Evolutionary conservation across 305 asterid species (phyloP), one percentile per base, ranked within the genome.

Genomic region (Salvia sclarea): DNA sequence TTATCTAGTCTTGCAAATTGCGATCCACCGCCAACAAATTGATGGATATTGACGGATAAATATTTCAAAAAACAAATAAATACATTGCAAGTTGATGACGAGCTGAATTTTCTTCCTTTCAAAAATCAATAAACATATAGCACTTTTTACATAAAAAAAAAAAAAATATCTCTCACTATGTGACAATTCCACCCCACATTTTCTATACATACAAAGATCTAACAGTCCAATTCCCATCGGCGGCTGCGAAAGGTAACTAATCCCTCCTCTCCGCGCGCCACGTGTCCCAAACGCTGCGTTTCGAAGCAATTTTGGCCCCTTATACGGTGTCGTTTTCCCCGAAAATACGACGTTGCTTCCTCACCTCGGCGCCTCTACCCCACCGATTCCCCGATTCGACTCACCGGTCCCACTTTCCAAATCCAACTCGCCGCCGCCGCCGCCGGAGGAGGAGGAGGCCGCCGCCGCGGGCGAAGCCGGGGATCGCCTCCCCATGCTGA

Each of bases 401-500:
- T 75, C 82, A 47, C 48, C 25, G 49, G 52, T 16, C 59, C 80
- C 79, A 59, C 75, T 67, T 72, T 82, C 86, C 79, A 79, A 56
- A 70, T 82, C 86, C 74, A 76, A 48, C 72, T 76, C 84, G 30
- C 76, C 80, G 2, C 68, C 28, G 21, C 52, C 7, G 48, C 71
- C 62, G 64, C 72, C 54, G 41, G 73, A 21, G 8, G 49, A 31
- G 6, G 61, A 17, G 13, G 65, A 5, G 24, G 22, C 21, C 8
- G 66, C 78, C 0, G 67, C 64, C 16, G 47, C 16, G 10, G 20
- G 20, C 13, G 65, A 77, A 0, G 67, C 64, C 11, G 91, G 86
- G 0, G 85, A 80, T 45, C 70, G 78, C 33, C 79, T 80, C 28
- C 83, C 85, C 85, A 86, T 83, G 31, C 90, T 89, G 1, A 89